These are phyloP conservation scores for Eutrema heterophyllum DNA, from an alignment of 345 rosid genomes.

Conservation along the genomic window DNA sequence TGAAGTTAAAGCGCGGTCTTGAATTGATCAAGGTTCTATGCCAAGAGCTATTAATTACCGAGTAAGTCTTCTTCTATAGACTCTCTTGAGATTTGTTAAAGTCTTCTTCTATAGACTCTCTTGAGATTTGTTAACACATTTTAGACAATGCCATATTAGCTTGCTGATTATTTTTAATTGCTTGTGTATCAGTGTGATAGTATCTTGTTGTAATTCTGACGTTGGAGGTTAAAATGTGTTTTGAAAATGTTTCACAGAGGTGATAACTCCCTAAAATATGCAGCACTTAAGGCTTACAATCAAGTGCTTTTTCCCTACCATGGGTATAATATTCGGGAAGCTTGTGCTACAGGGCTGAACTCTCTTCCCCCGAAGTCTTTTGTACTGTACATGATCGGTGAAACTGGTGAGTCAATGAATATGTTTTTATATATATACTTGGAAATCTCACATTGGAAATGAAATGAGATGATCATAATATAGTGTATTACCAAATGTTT, in stretches of 20 bases:
- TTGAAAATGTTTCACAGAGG: constrained; percentile 37
- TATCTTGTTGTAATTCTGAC: neutral
- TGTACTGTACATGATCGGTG: constrained; percentile 53
- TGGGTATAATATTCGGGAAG: constrained; percentile 70
- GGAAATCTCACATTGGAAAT: no score
- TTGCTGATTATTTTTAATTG: no score
- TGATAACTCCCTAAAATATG: constrained; percentile 50
- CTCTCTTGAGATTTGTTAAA: neutral
- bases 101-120: no score
- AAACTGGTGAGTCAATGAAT: constrained; percentile 52
- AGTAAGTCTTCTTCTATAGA: constrained; percentile 39
- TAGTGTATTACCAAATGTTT: neutral
- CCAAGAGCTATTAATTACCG: constrained; percentile 52
- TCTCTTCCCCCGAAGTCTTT: constrained; percentile 65
- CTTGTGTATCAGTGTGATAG: neutral
- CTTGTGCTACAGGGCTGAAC: constrained; percentile 78
- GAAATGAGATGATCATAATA: neutral
- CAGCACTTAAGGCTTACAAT: constrained; percentile 77
- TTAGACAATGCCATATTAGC: no score
- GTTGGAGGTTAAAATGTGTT: neutral
- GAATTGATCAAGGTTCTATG: constrained; percentile 71
- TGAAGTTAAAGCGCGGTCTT: constrained; percentile 76
- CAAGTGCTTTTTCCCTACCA: constrained; percentile 79
- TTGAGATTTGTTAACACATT: neutral
- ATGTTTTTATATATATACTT: no score